Evolutionary conservation across 768 basidiomycete species (phyloP).

Genomic region (Dioszegia crocea): DNA sequence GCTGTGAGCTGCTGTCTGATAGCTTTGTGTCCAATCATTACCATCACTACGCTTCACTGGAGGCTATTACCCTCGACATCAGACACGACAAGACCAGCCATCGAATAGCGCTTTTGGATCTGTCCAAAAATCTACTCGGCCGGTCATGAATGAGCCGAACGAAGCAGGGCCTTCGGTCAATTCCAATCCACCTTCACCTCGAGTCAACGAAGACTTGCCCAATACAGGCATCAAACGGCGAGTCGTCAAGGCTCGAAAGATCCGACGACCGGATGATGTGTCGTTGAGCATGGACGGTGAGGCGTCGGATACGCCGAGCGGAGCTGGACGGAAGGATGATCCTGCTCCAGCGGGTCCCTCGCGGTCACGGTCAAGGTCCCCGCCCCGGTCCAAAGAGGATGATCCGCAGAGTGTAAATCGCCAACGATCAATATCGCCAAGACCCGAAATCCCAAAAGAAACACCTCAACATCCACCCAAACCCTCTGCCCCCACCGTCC

Average conservation of each 20-base stretch:
- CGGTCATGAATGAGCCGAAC: background rate
- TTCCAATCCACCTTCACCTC: background rate
- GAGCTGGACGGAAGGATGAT: background rate
- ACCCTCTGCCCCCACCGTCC: background rate
- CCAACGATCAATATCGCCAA: background rate
- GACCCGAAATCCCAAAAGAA: background rate
- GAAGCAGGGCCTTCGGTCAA: constrained; percentile 1
- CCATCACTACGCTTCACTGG: too few species aligned
- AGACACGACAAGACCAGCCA: too few species aligned
- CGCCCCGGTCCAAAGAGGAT: background rate
- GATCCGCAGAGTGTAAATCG: background rate
- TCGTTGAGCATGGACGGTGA: background rate
- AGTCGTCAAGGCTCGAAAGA: background rate
- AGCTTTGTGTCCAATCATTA: too few species aligned
- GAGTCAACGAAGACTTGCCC: background rate
- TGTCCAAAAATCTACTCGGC: too few species aligned
- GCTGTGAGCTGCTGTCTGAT: too few species aligned
- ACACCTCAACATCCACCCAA: background rate
- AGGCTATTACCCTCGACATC: too few species aligned
- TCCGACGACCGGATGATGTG: constrained; percentile 6
- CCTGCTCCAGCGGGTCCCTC: background rate
- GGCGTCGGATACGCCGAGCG: background rate
- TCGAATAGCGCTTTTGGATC: too few species aligned
- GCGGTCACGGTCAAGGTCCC: background rate
- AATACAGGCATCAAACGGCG: background rate